Conservation (phyloP, 2,329 filamentous ascomycete genomes). For the Fusarium metavorans region DNA sequence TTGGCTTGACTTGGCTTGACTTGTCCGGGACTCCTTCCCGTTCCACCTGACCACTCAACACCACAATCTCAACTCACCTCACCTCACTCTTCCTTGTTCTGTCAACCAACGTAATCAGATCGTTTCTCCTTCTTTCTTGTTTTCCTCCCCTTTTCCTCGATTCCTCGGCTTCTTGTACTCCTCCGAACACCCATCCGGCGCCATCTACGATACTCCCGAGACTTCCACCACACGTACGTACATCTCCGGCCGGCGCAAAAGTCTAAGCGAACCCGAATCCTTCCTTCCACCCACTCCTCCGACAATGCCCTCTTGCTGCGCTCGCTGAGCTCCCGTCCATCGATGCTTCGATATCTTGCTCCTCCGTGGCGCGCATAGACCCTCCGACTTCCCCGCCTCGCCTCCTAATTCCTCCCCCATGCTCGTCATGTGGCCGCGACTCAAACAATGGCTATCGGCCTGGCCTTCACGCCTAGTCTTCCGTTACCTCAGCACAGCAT, state of each 20-base stretch:
- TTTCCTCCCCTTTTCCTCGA: not conserved
- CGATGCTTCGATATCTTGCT: conserved; percentile 41
- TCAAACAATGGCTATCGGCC: conserved; percentile 44
- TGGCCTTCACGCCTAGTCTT: conserved; percentile 46
- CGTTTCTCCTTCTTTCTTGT: conserved; percentile 1
- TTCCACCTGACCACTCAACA: conserved; percentile 37
- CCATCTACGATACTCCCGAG: conserved; percentile 29
- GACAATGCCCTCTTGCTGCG: conserved; percentile 35
- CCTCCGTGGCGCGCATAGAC: conserved; percentile 41
- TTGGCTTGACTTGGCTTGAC: conserved; percentile 7
- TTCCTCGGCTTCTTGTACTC: not conserved
- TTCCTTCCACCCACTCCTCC: conserved; percentile 17
- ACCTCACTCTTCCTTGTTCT: conserved; percentile 8
- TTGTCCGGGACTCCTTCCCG: conserved; percentile 33
- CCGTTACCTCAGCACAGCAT: conserved; percentile 44
- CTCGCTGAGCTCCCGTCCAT: conserved; percentile 35
- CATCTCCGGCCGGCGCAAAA: conserved; percentile 16
- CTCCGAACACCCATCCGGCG: conserved; percentile 4
- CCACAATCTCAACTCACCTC: conserved; percentile 23
- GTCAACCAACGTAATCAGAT: conserved; percentile 1
- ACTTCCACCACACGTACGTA: conserved; percentile 16
- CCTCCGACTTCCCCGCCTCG: conserved; percentile 24
- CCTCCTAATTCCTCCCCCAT: conserved; percentile 19
- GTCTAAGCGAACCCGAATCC: conserved; percentile 6
- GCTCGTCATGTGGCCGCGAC: conserved; percentile 42